phyloP scores from a whole-genome alignment of 805 yeast species.

The Cephaloascus albidus region DNA sequence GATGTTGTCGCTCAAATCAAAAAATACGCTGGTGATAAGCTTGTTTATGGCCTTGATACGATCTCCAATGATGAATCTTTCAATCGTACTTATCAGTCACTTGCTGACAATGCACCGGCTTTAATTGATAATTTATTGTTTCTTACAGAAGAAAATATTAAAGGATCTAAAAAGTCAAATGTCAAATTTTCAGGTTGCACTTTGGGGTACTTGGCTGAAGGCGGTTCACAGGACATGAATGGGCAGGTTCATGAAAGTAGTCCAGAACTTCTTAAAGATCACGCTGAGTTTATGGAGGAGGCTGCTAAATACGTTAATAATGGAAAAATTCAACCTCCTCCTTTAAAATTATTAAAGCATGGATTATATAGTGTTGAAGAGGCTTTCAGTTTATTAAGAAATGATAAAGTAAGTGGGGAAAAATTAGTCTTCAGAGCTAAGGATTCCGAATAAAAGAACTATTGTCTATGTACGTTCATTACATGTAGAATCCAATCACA shows the following conservation, averaged over 20 bases:
- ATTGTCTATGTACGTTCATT: too few species aligned
- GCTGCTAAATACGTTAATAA: too few species aligned
- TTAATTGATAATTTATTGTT: slow-evolving; percentile 12
- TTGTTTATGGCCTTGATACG: slow-evolving; percentile 16
- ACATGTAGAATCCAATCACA: too few species aligned
- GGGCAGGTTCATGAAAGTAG: too few species aligned
- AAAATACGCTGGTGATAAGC: slow-evolving; percentile 3
- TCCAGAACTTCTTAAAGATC: too few species aligned
- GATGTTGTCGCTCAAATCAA: slow-evolving; percentile 13
- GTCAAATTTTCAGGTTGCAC: slow-evolving; percentile 11
- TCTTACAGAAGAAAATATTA: slow-evolving; percentile 3
- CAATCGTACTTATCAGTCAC: slow-evolving; percentile 8
- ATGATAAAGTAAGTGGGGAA: slow-evolving; percentile 30
- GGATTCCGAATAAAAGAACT: too few species aligned
- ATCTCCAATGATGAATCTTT: slow-evolving; percentile 12
- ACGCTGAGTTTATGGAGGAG: too few species aligned
- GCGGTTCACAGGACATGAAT: slow-evolving; percentile 23
- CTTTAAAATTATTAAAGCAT: too few species aligned
- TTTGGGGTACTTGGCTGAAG: slow-evolving; percentile 26
- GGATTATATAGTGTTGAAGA: too few species aligned
- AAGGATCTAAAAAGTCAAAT: slow-evolving; percentile 6
- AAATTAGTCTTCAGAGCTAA: slow-evolving; percentile 32
- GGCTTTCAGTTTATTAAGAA: slow-evolving; percentile 24
- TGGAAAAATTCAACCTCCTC: too few species aligned
- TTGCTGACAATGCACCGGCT: not conserved